These are phyloP conservation scores for Mortierella sp. DNA, from an alignment of 371 early-diverging fungal genomes.

Conservation along the genomic window DNA sequence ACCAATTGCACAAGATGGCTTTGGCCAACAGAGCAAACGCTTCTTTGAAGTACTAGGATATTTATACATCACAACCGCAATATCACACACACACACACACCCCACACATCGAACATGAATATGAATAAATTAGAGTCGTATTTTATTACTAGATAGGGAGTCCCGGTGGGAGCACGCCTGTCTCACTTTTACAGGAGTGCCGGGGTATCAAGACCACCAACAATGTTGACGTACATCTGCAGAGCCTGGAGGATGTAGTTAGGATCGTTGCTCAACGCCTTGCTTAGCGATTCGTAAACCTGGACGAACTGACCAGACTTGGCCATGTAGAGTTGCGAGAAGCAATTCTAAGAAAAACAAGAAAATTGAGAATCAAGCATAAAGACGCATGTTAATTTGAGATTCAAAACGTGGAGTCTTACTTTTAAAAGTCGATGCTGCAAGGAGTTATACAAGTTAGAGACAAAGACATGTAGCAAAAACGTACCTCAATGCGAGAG, in stretches of 20 bases:
- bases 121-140: neutral
- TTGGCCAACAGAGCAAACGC: conserved; percentile 88
- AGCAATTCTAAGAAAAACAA: conserved; percentile 63
- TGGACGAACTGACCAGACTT: conserved; percentile 69
- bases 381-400: neutral
- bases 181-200: conserved; percentile 14
- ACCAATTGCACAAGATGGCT: conserved; percentile 75
- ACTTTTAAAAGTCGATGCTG: neutral
- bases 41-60: conserved; percentile 59
- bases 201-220: conserved; percentile 46
- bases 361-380: neutral
- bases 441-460: neutral
- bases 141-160: neutral
- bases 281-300: conserved; percentile 70
- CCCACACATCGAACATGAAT: neutral
- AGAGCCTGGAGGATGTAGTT: conserved; percentile 70
- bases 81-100: neutral
- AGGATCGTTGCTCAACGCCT: conserved; percentile 69
- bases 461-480: neutral
- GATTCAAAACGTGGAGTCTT: neutral
- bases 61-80: neutral
- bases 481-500: conserved; percentile 65
- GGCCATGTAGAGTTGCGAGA: conserved; percentile 69
- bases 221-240: conserved; percentile 67
- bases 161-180: neutral